A percentile compares a stretch with the other conserved stretches of the same genome.
Evolutionary conservation across 306 rosid genomes (phyloP).

Genomic region (Cucurbita maxima): DNA sequence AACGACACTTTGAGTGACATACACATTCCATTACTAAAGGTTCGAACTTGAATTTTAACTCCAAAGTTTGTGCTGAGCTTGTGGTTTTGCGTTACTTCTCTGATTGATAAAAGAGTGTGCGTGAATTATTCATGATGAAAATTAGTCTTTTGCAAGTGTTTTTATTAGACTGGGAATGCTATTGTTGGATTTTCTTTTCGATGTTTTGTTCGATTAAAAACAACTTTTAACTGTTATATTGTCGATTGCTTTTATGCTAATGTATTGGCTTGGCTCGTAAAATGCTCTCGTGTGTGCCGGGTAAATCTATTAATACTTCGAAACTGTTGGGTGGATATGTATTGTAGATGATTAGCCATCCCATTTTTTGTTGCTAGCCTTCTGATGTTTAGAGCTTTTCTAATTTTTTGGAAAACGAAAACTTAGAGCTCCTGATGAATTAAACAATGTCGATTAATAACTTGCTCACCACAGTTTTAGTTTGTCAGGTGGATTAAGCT

Average conservation of each 20-base stretch:
- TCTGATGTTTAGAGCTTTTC: neutral
- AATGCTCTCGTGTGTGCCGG: neutral
- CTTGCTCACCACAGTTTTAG: neutral
- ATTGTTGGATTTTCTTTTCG: neutral
- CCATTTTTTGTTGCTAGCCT: neutral
- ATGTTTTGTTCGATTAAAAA: neutral
- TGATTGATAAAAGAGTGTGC: neutral
- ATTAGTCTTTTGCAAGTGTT: neutral
- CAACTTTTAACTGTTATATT: neutral
- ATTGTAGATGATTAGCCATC: neutral
- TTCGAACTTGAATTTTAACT: slow-evolving; percentile 24
- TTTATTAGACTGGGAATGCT: neutral
- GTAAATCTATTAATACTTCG: neutral
- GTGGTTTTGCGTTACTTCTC: slow-evolving; percentile 1
- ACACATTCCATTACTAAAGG: slow-evolving; percentile 95
- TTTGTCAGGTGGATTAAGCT: neutral
- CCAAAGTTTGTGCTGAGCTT: neutral
- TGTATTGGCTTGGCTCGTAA: neutral
- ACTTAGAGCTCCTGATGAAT: neutral
- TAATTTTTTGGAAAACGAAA: neutral
- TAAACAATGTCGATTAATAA: neutral
- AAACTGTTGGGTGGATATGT: neutral
- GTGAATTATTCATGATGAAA: neutral
- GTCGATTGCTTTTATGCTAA: neutral
- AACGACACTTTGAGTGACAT: slow-evolving; percentile 82